These are phyloP conservation scores for Isatis lusitanica DNA, from an alignment of 441 rosid species.

Conservation along the genomic window DNA sequence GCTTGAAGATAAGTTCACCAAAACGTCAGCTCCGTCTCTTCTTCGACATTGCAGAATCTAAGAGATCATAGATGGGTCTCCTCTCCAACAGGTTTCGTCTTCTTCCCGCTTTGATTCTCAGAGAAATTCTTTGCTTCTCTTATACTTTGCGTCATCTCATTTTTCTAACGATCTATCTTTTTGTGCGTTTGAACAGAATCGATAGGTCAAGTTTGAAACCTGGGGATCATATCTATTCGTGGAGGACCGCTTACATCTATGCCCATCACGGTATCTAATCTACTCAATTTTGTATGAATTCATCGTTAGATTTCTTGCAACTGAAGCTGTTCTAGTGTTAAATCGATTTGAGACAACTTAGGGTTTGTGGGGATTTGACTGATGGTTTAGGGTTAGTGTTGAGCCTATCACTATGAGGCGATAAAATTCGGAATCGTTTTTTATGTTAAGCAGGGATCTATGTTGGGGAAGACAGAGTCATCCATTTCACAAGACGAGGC, in stretches of 20 bases:
- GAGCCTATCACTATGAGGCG: neutral
- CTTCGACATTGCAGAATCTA: neutral
- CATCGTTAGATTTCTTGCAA: neutral
- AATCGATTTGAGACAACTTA: neutral
- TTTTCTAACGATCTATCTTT: neutral
- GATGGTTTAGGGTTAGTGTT: constrained; percentile 2
- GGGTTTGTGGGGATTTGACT: neutral
- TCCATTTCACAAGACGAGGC: constrained; percentile 87
- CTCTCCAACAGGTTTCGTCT: constrained; percentile 73
- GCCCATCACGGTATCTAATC: constrained; percentile 34
- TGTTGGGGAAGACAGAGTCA: constrained; percentile 71
- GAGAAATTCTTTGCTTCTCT: neutral
- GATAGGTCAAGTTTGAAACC: constrained; percentile 28
- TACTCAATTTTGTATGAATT: neutral
- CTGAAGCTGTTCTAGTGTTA: neutral
- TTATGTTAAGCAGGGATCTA: constrained; percentile 59
- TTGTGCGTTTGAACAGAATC: constrained; percentile 13
- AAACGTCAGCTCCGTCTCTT: neutral
- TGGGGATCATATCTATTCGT: constrained; percentile 36
- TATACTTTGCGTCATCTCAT: neutral
- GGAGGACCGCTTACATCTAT: constrained; percentile 42
- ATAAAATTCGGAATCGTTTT: neutral
- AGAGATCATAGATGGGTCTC: constrained; percentile 58
- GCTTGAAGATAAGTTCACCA: constrained; percentile 10
- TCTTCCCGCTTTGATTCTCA: neutral